Conservation (phyloP, 352 stramenopile genomes). For the Globisporangium yorkense region DNA sequence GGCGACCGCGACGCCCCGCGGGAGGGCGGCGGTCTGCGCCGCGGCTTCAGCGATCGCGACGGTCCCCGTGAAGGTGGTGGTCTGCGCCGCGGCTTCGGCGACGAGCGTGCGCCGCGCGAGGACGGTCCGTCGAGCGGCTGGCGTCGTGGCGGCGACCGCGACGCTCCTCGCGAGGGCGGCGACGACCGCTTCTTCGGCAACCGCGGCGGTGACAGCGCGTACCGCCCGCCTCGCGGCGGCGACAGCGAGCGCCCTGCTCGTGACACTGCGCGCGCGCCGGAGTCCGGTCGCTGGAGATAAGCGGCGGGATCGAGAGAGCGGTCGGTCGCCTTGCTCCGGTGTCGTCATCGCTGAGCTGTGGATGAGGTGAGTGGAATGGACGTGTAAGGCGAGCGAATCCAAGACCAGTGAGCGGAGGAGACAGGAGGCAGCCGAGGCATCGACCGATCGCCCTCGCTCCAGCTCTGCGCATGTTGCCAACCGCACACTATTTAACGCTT, state of each 20-base stretch:
- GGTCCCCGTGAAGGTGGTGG: constrained; percentile 24
- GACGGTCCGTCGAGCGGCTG: constrained; percentile 16
- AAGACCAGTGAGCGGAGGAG: not conserved
- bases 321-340: not conserved
- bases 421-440: not conserved
- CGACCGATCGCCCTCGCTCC: not conserved
- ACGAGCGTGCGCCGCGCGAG: constrained; percentile 19
- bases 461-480: not conserved
- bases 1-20: constrained; percentile 17
- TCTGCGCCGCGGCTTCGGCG: constrained; percentile 26
- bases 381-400: not conserved
- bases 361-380: not conserved
- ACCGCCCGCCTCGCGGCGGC: constrained; percentile 39
- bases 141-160: constrained; percentile 24
- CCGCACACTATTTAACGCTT: not conserved
- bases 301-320: not conserved
- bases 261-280: constrained; percentile 35
- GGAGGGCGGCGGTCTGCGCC: constrained; percentile 15
- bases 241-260: constrained; percentile 20
- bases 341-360: not conserved
- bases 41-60: constrained; percentile 23
- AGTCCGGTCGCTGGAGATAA: constrained; percentile 70
- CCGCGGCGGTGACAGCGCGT: constrained; percentile 39
- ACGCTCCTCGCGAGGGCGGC: constrained; percentile 21
- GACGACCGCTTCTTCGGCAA: constrained; percentile 50